Conservation (phyloP, 306 rosid genomes). For the Castanopsis chinensis region DNA sequence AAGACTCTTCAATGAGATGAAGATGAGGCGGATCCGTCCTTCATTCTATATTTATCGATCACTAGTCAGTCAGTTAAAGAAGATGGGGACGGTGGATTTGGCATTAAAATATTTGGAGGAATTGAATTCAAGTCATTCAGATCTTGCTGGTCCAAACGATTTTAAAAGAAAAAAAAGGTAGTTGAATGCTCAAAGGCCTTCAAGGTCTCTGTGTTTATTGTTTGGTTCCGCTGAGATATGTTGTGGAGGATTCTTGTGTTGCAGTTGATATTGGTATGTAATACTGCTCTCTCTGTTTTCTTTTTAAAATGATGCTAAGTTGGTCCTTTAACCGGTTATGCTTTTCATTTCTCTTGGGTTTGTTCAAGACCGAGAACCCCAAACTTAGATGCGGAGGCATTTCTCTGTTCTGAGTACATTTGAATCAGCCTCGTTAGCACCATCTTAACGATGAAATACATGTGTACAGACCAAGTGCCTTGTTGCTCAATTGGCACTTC, state of each 20-base stretch:
- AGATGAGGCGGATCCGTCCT: conserved; percentile 52
- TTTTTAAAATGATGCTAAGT: background rate
- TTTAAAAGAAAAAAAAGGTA: conserved; percentile 43
- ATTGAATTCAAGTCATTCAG: conserved; percentile 52
- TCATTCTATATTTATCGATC: conserved; percentile 57
- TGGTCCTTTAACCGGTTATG: background rate
- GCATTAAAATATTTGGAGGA: conserved; percentile 55
- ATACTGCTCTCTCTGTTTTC: background rate
- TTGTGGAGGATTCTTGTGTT: background rate
- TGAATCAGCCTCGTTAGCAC: background rate
- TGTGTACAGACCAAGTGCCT: background rate
- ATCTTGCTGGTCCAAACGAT: conserved; percentile 50
- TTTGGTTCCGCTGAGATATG: background rate
- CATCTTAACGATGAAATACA: background rate
- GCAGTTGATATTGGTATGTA: background rate
- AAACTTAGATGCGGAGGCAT: background rate
- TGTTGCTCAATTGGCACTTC: no score
- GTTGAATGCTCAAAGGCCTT: conserved; percentile 7
- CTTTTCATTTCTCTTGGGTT: background rate
- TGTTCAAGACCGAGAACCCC: background rate
- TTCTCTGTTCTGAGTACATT: background rate
- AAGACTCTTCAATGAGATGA: conserved; percentile 65
- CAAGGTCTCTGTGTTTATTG: background rate
- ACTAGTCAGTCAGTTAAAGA: conserved; percentile 46
- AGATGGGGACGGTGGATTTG: conserved; percentile 60